A percentile compares a stretch with the other conserved stretches of the same genome.
phyloP scores from a whole-genome alignment of 805 yeast species.

The Suhomyces pyralidae region DNA sequence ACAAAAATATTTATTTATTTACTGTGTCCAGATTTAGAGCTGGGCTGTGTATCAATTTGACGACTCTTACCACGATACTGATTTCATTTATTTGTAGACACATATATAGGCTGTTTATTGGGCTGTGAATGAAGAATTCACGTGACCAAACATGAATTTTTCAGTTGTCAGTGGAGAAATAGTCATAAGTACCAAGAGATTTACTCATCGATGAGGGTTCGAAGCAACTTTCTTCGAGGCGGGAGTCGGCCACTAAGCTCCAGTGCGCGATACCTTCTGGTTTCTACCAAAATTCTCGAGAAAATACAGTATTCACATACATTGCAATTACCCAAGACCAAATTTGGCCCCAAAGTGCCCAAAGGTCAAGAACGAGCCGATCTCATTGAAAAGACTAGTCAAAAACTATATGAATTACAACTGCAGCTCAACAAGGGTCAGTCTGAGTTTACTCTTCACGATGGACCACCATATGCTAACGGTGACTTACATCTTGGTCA shows the following conservation, averaged over 20 bases:
- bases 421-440: background rate
- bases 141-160: background rate
- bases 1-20: conserved; percentile 8
- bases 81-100: background rate
- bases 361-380: conserved; percentile 35
- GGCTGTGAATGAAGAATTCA: background rate
- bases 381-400: conserved; percentile 51
- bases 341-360: conserved; percentile 53
- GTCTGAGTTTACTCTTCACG: conserved; percentile 66
- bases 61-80: conserved; percentile 1
- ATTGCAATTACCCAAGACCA: conserved; percentile 63
- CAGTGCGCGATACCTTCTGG: background rate
- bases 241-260: background rate
- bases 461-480: conserved; percentile 98
- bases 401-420: conserved; percentile 64
- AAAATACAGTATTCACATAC: conserved; percentile 43
- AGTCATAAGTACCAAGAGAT: background rate
- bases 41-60: conserved; percentile 4
- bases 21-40: background rate
- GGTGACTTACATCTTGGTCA: conserved; percentile 93
- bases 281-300: background rate
- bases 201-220: background rate
- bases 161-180: background rate
- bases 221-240: background rate
- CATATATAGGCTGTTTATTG: background rate